These are phyloP conservation scores for Suillus subaureus DNA, from an alignment of 768 basidiomycete species.

Conservation along the genomic window DNA sequence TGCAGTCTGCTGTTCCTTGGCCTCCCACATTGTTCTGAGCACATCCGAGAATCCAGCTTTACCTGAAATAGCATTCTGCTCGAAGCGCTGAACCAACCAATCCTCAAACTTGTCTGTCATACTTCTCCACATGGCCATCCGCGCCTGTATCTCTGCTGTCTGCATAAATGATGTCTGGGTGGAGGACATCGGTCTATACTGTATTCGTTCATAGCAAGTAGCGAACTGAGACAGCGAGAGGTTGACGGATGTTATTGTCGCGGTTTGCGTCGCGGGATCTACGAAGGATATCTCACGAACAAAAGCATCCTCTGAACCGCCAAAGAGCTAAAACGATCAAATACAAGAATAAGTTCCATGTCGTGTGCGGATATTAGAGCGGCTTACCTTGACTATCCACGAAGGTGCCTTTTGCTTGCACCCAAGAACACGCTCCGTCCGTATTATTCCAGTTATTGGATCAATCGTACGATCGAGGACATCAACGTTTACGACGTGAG, in stretches of 20 bases:
- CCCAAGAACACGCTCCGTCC: constrained; percentile 87
- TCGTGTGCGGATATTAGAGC: constrained; percentile 10
- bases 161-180: constrained; percentile 77
- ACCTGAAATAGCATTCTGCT: constrained; percentile 89
- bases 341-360: constrained; percentile 6
- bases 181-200: constrained; percentile 71
- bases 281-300: constrained; percentile 94
- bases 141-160: constrained; percentile 89
- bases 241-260: constrained; percentile 90
- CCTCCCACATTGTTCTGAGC: constrained; percentile 74
- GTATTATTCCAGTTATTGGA: constrained; percentile 82
- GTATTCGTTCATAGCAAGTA: constrained; percentile 88
- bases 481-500: constrained; percentile 86
- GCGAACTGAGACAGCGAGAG: constrained; percentile 94
- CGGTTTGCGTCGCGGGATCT: constrained; percentile 78
- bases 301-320: constrained; percentile 92
- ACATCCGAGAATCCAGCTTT: constrained; percentile 92
- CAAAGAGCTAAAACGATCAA: constrained; percentile 63
- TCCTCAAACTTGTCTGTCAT: constrained; percentile 83
- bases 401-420: constrained; percentile 90
- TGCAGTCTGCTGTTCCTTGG: constrained; percentile 54
- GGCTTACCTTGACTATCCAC: constrained; percentile 90
- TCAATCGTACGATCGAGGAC: constrained; percentile 85
- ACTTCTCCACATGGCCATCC: constrained; percentile 77
- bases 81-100: constrained; percentile 87